phyloP scores from a whole-genome alignment of 805 yeast genomes.

The Barnettozyma sp. region DNA sequence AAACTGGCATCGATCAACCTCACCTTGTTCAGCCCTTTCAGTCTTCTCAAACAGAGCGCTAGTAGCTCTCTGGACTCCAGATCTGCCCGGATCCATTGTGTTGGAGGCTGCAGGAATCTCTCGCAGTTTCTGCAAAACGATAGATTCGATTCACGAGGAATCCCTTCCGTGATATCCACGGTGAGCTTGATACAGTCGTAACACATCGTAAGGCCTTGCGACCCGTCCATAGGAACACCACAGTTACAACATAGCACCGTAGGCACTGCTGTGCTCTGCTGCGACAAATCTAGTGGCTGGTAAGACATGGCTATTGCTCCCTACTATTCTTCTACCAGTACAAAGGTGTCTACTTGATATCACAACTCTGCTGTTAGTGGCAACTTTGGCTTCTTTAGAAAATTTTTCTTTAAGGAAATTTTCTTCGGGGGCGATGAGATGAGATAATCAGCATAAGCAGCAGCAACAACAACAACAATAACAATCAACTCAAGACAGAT shows the following conservation, averaged over 20 bases:
- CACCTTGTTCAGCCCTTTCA: conserved; percentile 82
- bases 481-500: too few species aligned
- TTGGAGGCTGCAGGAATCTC: conserved; percentile 89
- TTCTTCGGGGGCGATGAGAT: too few species aligned
- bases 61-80: conserved; percentile 88
- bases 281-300: conserved; percentile 31
- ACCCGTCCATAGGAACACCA: conserved; percentile 97
- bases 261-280: conserved; percentile 42
- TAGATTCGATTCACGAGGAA: conserved; percentile 88
- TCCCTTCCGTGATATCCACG: conserved; percentile 89
- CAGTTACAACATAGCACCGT: conserved; percentile 97
- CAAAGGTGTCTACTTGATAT: too few species aligned
- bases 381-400: too few species aligned
- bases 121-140: conserved; percentile 98
- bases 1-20: conserved; percentile 89
- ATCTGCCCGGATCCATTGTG: conserved; percentile 86
- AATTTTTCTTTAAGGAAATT: too few species aligned
- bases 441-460: too few species aligned
- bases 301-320: too few species aligned
- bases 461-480: too few species aligned
- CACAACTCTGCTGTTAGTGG: too few species aligned
- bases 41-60: conserved; percentile 81
- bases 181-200: conserved; percentile 93
- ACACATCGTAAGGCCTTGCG: conserved; percentile 90
- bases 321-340: too few species aligned